A percentile compares a stretch with the other conserved stretches of the same genome.
phyloP scores from a whole-genome alignment of 2,329 filamentous ascomycete species.

The Neopestalotiopsis rosae region DNA sequence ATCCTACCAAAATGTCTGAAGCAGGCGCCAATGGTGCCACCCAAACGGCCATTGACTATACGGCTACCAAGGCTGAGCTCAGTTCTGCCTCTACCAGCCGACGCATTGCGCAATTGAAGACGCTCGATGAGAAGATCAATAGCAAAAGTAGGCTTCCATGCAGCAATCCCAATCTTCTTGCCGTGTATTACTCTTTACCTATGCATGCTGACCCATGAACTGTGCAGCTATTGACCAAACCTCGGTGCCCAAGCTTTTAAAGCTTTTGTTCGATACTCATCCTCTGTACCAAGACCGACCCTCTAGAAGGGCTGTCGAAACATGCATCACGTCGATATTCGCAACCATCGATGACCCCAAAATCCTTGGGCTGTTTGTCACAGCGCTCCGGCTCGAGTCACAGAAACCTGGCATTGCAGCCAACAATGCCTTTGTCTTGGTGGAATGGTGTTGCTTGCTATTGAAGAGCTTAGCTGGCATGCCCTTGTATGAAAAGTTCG shows the following conservation, averaged over 20 bases:
- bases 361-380: constrained; percentile 68
- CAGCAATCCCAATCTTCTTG: constrained; percentile 20
- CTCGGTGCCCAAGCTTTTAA: constrained; percentile 62
- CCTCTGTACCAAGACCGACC: constrained; percentile 84
- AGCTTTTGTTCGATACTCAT: constrained; percentile 85
- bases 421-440: constrained; percentile 82
- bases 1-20: constrained; percentile 55
- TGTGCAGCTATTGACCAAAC: constrained; percentile 52
- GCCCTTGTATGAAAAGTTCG: constrained; percentile 67
- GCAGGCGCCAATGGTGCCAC: constrained; percentile 47
- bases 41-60: constrained; percentile 53
- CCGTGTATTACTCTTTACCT: neutral
- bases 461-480: constrained; percentile 72
- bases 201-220: constrained; percentile 14
- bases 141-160: constrained; percentile 51
- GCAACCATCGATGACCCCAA: constrained; percentile 60
- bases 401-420: constrained; percentile 79
- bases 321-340: constrained; percentile 75
- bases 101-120: constrained; percentile 60
- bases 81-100: constrained; percentile 66
- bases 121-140: constrained; percentile 61
- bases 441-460: constrained; percentile 87
- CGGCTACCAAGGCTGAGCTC: constrained; percentile 54
- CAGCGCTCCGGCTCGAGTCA: constrained; percentile 72
- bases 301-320: constrained; percentile 83